These are phyloP conservation scores for Solanum ossicruentum DNA, from an alignment of 257 asterid genomes.

Conservation along the genomic window DNA sequence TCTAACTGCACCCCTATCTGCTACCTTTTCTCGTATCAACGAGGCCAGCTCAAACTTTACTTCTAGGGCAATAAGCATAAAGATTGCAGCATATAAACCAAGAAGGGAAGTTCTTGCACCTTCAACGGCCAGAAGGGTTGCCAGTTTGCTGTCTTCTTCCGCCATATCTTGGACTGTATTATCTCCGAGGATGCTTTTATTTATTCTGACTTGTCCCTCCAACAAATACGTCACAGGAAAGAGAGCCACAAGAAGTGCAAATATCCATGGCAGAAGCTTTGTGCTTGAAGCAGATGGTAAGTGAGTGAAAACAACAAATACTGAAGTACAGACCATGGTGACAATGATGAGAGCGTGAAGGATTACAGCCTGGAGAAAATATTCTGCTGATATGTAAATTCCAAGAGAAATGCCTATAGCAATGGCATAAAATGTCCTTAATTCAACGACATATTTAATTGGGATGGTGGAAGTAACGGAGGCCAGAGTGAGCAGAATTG, in stretches of 20 bases:
- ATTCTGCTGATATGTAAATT: conserved; percentile 80
- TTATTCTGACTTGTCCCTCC: conserved; percentile 89
- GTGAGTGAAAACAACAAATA: conserved; percentile 90
- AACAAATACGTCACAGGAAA: conserved; percentile 91
- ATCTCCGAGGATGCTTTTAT: conserved; percentile 41
- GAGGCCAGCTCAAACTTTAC: conserved; percentile 92
- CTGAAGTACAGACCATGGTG: conserved; percentile 83
- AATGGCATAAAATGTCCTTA: conserved; percentile 66
- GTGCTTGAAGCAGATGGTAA: conserved; percentile 96
- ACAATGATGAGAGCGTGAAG: conserved; percentile 75
- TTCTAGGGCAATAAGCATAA: conserved; percentile 96
- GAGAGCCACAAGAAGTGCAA: conserved; percentile 94
- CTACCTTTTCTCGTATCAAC: conserved; percentile 58
- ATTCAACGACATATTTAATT: conserved; percentile 72
- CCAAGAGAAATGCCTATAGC: conserved; percentile 87
- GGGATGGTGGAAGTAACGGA: conserved; percentile 90
- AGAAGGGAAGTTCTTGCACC: conserved; percentile 97
- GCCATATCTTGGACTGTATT: conserved; percentile 32
- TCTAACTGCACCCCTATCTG: conserved; percentile 57
- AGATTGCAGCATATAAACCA: conserved; percentile 85
- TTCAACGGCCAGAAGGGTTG: conserved; percentile 73
- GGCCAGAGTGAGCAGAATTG: conserved; percentile 82
- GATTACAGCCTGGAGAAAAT: conserved; percentile 81
- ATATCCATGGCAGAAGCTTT: conserved; percentile 86
- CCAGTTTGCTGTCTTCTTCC: conserved; percentile 72